Conservation (phyloP, 2,329 filamentous ascomycete species). For the Teratosphaeria viscida region DNA sequence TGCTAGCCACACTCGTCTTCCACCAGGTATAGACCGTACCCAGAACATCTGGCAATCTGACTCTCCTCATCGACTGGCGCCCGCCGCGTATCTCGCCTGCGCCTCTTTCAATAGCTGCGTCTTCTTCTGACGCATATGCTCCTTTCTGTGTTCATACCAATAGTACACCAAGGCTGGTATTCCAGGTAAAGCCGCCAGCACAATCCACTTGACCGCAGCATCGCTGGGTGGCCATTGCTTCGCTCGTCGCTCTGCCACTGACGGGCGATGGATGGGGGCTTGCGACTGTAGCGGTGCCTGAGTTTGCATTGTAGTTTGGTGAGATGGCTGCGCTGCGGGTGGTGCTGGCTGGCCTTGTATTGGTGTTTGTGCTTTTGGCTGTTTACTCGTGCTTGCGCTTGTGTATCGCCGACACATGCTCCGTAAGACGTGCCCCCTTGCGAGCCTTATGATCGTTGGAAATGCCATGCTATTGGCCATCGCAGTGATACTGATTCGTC, state of each 20-base stretch:
- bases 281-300: background rate
- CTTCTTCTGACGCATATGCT: slow-evolving; percentile 25
- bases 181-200: slow-evolving; percentile 13
- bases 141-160: slow-evolving; percentile 23
- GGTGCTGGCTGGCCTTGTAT: background rate
- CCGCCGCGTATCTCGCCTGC: slow-evolving; percentile 10
- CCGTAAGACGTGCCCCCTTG: background rate
- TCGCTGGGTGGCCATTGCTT: slow-evolving; percentile 3
- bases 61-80: background rate
- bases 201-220: slow-evolving; percentile 10
- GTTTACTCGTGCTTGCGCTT: background rate
- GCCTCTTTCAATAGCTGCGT: slow-evolving; percentile 19
- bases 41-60: too few relatives aligned
- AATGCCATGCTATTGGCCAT: background rate
- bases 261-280: background rate
- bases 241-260: slow-evolving; percentile 1
- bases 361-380: background rate
- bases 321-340: background rate
- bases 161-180: slow-evolving; percentile 19
- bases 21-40: too few relatives aligned
- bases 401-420: background rate
- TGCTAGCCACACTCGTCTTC: background rate
- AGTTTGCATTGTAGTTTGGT: background rate
- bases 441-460: background rate
- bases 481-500: background rate